Conservation (phyloP, 2,329 filamentous ascomycete genomes). For the Xylaria sp. region DNA sequence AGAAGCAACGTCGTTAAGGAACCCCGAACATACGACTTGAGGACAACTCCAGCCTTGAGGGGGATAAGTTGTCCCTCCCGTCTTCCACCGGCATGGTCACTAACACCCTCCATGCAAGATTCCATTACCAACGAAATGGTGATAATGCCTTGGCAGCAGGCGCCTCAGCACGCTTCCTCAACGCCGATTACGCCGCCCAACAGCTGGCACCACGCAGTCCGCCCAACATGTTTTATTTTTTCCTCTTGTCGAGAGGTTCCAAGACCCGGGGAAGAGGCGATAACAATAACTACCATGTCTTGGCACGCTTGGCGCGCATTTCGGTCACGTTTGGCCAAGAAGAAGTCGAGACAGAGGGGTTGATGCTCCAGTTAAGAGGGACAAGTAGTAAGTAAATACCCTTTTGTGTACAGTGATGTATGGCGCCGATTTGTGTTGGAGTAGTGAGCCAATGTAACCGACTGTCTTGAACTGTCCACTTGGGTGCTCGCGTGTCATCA, state of each 20-base stretch:
- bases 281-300: slow-evolving; percentile 44
- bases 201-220: slow-evolving; percentile 34
- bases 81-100: slow-evolving; percentile 22
- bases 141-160: slow-evolving; percentile 33
- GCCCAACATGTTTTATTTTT: neutral
- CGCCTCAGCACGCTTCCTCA: slow-evolving; percentile 15
- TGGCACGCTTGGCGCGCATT: slow-evolving; percentile 48
- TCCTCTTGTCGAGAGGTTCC: slow-evolving; percentile 23
- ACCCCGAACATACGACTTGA: slow-evolving; percentile 15
- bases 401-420: slow-evolving; percentile 10
- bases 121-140: slow-evolving; percentile 29
- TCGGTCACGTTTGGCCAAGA: slow-evolving; percentile 37
- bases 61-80: slow-evolving; percentile 4
- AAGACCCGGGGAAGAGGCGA: slow-evolving; percentile 40
- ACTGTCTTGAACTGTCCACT: slow-evolving; percentile 22
- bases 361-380: slow-evolving; percentile 8
- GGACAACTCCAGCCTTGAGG: slow-evolving; percentile 18
- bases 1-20: slow-evolving; percentile 20
- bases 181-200: slow-evolving; percentile 34
- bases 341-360: slow-evolving; percentile 39
- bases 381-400: neutral
- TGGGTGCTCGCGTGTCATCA: slow-evolving; percentile 28
- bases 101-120: slow-evolving; percentile 20
- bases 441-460: slow-evolving; percentile 17
- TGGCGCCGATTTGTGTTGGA: slow-evolving; percentile 26